phyloP scores from a whole-genome alignment of 139 green algal genomes.

The Bryopsis sp. region DNA sequence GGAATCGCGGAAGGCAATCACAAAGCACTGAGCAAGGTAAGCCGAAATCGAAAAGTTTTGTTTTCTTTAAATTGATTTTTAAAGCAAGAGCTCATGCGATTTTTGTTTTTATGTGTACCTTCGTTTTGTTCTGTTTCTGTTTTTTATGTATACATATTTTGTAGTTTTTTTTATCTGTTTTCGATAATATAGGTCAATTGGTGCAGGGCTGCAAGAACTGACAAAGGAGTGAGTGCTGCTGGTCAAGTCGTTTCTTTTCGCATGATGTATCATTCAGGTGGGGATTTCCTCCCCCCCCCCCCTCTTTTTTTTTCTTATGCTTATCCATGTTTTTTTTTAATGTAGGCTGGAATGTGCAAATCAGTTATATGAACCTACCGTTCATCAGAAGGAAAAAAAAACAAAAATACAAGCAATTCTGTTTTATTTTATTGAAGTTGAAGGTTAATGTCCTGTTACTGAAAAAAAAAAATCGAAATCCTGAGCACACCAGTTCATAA shows the following conservation, averaged over 20 bases:
- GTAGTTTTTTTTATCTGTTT: not conserved
- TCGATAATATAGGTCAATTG: conserved; percentile 55
- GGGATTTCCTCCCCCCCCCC: no score
- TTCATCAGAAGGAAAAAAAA: no score
- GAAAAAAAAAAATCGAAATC: no score
- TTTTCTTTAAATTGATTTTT: not conserved
- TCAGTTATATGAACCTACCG: no score
- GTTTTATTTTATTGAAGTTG: no score
- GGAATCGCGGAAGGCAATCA: not conserved
- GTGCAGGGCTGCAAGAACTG: conserved; percentile 79
- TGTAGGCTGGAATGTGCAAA: no score
- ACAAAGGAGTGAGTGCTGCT: conserved; percentile 88
- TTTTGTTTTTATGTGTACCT: not conserved
- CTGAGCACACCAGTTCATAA: no score
- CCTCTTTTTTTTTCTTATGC: no score
- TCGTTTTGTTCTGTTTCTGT: not conserved
- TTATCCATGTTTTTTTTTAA: no score
- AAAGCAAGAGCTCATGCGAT: not conserved
- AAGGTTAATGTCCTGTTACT: no score
- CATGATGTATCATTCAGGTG: conserved; percentile 21
- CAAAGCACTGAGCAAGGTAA: not conserved
- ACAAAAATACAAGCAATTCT: no score
- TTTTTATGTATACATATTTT: not conserved
- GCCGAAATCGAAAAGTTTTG: not conserved
- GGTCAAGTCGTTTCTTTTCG: conserved; percentile 58